phyloP scores from a whole-genome alignment of 2,329 filamentous ascomycete species.

The Spiromastix sp. region DNA sequence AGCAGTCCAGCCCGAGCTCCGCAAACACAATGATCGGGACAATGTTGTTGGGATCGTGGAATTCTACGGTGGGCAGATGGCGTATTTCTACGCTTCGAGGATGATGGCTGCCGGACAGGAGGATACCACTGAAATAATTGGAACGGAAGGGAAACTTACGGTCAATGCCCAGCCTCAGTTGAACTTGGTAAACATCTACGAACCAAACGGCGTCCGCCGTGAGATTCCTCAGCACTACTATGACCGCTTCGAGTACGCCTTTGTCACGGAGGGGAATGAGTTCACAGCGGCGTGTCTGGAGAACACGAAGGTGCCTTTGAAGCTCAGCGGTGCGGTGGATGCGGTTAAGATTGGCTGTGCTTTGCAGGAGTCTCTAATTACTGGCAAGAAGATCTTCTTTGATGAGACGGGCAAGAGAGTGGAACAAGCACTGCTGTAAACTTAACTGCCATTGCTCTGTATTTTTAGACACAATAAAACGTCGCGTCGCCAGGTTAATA shows the following conservation, averaged over 20 bases:
- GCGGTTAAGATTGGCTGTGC: slow-evolving; percentile 49
- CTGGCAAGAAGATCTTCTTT: slow-evolving; percentile 44
- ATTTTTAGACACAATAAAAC: too few species aligned
- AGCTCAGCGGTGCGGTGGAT: slow-evolving; percentile 48
- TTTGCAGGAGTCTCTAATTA: slow-evolving; percentile 47
- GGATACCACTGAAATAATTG: slow-evolving; percentile 57
- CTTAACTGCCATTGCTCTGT: too few species aligned
- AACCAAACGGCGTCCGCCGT: slow-evolving; percentile 43
- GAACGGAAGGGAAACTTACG: slow-evolving; percentile 52
- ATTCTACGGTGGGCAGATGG: slow-evolving; percentile 53
- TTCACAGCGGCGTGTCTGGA: slow-evolving; percentile 52
- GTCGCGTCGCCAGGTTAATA: too few species aligned
- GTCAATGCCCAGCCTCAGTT: slow-evolving; percentile 49
- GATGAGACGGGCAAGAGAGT: too few species aligned
- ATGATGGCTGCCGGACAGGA: slow-evolving; percentile 62
- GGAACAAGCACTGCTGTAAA: too few species aligned
- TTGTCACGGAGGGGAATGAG: slow-evolving; percentile 54
- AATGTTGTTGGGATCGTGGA: slow-evolving; percentile 56
- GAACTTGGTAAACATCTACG: slow-evolving; percentile 47
- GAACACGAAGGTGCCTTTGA: slow-evolving; percentile 44
- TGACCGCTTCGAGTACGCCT: slow-evolving; percentile 52
- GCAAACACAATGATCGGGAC: slow-evolving; percentile 49
- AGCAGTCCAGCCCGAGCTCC: slow-evolving; percentile 48
- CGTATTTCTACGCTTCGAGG: slow-evolving; percentile 52
- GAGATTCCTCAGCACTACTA: slow-evolving; percentile 55